Conservation (phyloP, 2,329 filamentous ascomycete genomes). For the Fusarium guadeloupense region DNA sequence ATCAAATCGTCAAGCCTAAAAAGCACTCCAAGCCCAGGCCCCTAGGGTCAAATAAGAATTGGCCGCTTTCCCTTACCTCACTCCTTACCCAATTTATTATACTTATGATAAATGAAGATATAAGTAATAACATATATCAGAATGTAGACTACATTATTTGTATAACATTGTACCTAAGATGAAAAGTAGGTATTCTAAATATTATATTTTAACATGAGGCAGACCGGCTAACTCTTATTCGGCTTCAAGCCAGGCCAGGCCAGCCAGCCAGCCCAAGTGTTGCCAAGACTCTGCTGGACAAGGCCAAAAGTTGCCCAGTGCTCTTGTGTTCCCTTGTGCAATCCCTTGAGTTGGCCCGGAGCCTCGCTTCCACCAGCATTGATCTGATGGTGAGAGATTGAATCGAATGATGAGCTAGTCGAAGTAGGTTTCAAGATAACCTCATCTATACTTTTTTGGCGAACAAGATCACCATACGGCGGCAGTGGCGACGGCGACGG, state of each 20-base stretch:
- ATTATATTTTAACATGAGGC: too few relatives aligned
- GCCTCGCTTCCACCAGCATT: conserved; percentile 11
- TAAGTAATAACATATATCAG: too few relatives aligned
- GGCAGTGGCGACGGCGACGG: background rate
- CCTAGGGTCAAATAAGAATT: too few relatives aligned
- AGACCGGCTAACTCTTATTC: too few relatives aligned
- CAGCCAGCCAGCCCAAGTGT: conserved; percentile 32
- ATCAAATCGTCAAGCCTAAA: conserved; percentile 30
- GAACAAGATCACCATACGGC: conserved; percentile 17
- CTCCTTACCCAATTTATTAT: too few relatives aligned
- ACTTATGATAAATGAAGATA: too few relatives aligned
- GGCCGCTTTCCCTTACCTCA: too few relatives aligned
- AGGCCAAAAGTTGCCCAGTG: conserved; percentile 32
- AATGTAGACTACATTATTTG: too few relatives aligned
- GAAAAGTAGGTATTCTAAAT: too few relatives aligned
- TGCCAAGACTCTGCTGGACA: conserved; percentile 32
- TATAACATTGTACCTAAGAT: too few relatives aligned
- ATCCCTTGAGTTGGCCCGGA: conserved; percentile 11
- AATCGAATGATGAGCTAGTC: conserved; percentile 29
- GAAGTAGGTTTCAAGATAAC: conserved; percentile 31
- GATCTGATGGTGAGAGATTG: conserved; percentile 29
- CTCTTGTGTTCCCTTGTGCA: conserved; percentile 19
- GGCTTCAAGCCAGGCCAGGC: too few relatives aligned
- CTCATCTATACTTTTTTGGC: conserved; percentile 22
- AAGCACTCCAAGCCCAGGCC: conserved; percentile 6